A percentile compares a stretch with the other conserved stretches of the same genome.
These are phyloP conservation scores for Sporothrix variecibatus DNA, from an alignment of 2,329 filamentous ascomycete genomes.

Conservation along the genomic window DNA sequence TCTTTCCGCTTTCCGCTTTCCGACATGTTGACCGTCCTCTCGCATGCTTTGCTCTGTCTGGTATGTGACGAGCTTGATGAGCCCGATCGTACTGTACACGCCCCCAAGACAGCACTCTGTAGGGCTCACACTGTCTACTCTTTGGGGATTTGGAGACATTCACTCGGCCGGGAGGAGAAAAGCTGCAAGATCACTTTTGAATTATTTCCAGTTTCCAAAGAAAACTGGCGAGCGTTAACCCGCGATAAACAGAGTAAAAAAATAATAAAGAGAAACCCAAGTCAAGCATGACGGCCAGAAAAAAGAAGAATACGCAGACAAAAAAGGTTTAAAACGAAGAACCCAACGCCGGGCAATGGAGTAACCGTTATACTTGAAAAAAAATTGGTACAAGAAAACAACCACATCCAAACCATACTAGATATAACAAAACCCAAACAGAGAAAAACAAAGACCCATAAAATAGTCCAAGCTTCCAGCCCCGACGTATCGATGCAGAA, in stretches of 20 bases:
- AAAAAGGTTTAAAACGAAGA: neutral
- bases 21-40: neutral
- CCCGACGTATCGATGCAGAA: neutral
- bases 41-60: neutral
- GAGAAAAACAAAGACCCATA: neutral
- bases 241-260: neutral
- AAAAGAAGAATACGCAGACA: neutral
- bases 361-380: slow-evolving; percentile 3
- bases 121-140: neutral
- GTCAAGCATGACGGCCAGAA: neutral
- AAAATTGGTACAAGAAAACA: neutral
- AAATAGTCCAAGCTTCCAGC: neutral
- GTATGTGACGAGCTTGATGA: neutral
- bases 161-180: neutral
- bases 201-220: neutral
- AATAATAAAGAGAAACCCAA: neutral
- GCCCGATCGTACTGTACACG: neutral
- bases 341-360: slow-evolving; percentile 17
- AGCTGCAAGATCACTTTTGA: neutral
- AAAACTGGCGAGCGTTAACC: neutral
- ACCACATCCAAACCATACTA: neutral
- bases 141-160: neutral
- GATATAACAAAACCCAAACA: neutral
- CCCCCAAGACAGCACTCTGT: neutral
- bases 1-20: neutral